Conservation (phyloP, 2,329 filamentous ascomycete genomes). For the Phialemoniopsis sp. region DNA sequence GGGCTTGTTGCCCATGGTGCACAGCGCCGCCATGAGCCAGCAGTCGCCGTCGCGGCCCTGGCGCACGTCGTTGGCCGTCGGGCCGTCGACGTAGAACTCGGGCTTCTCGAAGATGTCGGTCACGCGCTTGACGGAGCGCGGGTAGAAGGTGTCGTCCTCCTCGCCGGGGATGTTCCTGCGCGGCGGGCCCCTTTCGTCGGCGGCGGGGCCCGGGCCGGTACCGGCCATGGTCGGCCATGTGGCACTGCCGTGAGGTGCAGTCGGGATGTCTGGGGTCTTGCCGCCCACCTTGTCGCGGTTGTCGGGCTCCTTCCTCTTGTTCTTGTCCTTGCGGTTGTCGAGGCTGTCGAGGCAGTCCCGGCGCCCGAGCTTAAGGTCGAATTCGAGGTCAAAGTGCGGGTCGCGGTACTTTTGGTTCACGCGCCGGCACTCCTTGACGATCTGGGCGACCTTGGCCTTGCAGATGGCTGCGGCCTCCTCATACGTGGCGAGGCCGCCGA, state of each 20-base stretch:
- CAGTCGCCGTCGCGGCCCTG: constrained; percentile 79
- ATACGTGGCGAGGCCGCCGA: constrained; percentile 45
- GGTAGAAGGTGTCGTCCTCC: constrained; percentile 25
- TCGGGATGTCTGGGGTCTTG: too few species aligned
- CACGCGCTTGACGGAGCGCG: constrained; percentile 63
- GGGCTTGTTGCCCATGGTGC: constrained; percentile 69
- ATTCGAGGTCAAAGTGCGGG: constrained; percentile 81
- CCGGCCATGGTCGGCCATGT: too few species aligned
- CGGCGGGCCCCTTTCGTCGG: constrained; percentile 1
- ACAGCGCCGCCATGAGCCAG: constrained; percentile 80
- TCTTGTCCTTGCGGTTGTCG: constrained; percentile 4
- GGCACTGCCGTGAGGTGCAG: too few species aligned
- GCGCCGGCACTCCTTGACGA: constrained; percentile 62
- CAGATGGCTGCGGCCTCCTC: constrained; percentile 69
- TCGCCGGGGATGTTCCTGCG: constrained; percentile 5
- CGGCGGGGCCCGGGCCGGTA: too few species aligned
- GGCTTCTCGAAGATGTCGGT: constrained; percentile 72
- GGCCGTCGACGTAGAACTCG: constrained; percentile 73
- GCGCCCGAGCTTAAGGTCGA: constrained; percentile 61
- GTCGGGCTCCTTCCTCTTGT: neutral
- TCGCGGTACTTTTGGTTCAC: constrained; percentile 85
- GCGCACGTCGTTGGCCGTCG: constrained; percentile 71
- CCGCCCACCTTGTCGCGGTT: neutral
- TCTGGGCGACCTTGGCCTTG: constrained; percentile 57
- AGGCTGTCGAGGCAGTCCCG: constrained; percentile 41